Percentiles rank a stretch among this genome's conserved stretches.
Conservation (phyloP, 1,139 yeast species). For the Yamadazyma oceani region DNA sequence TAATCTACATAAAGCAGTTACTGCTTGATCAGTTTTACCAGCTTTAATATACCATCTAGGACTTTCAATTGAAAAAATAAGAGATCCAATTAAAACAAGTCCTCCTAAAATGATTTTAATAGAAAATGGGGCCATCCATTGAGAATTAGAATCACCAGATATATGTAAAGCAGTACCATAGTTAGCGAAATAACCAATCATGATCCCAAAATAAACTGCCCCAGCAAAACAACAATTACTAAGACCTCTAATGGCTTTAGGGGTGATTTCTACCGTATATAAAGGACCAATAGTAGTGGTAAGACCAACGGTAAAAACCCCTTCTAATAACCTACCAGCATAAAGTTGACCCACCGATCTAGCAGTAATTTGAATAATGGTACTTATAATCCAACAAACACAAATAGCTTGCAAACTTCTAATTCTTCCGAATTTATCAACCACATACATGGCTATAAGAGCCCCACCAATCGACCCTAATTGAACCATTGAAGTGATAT, state of each 20-base stretch:
- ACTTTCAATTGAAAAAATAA: slow-evolving; percentile 40
- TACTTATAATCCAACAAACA: slow-evolving; percentile 46
- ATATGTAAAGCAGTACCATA: slow-evolving; percentile 42
- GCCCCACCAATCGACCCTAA: slow-evolving; percentile 62
- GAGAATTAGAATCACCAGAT: slow-evolving; percentile 25
- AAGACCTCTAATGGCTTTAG: slow-evolving; percentile 52
- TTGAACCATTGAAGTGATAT: slow-evolving; percentile 63
- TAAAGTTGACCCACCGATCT: slow-evolving; percentile 47
- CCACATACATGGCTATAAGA: slow-evolving; percentile 47
- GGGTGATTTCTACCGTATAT: slow-evolving; percentile 54
- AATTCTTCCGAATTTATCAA: slow-evolving; percentile 57
- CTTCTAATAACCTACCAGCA: slow-evolving; percentile 56
- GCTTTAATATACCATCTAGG: slow-evolving; percentile 49
- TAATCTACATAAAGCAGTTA: slow-evolving; percentile 39
- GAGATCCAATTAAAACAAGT: slow-evolving; percentile 36
- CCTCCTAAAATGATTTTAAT: slow-evolving; percentile 45
- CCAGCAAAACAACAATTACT: slow-evolving; percentile 53
- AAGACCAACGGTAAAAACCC: slow-evolving; percentile 53
- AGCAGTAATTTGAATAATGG: slow-evolving; percentile 49
- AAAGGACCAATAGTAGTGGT: slow-evolving; percentile 59
- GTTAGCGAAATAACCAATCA: slow-evolving; percentile 51
- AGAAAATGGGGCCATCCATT: slow-evolving; percentile 40
- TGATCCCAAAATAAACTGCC: slow-evolving; percentile 54
- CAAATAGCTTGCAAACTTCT: slow-evolving; percentile 50
- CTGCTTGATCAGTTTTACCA: slow-evolving; percentile 35